Evolutionary conservation across 2,329 filamentous ascomycete species (phyloP).

Genomic region (Pseudovirgaria hyperparasitica): DNA sequence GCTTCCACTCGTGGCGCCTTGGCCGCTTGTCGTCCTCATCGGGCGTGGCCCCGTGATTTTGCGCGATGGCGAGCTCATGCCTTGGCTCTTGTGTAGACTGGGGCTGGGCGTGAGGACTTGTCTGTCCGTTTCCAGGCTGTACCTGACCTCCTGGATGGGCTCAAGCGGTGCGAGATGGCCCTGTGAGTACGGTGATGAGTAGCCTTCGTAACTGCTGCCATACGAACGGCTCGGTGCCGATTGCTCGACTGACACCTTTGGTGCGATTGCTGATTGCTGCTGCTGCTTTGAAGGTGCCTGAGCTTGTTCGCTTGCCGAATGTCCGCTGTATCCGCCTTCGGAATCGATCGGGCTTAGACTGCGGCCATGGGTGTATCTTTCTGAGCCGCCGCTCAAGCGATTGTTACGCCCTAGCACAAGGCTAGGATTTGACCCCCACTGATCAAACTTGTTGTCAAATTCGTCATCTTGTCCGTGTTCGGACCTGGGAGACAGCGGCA

Average conservation of each 20-base stretch:
- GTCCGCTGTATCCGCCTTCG: slow-evolving; percentile 24
- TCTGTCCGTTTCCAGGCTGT: slow-evolving; percentile 35
- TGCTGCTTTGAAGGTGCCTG: slow-evolving; percentile 32
- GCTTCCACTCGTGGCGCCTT: slow-evolving; percentile 34
- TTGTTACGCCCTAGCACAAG: slow-evolving; percentile 24
- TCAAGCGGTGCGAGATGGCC: slow-evolving; percentile 28
- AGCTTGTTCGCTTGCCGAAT: slow-evolving; percentile 25
- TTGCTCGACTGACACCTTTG: too few species aligned
- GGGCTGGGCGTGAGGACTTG: slow-evolving; percentile 14
- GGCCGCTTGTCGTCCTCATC: slow-evolving; percentile 28
- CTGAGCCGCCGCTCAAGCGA: slow-evolving; percentile 21
- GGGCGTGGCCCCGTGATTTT: slow-evolving; percentile 37
- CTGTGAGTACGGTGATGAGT: too few species aligned
- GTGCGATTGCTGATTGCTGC: too few species aligned
- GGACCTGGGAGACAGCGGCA: slow-evolving; percentile 10
- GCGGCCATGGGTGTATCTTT: too few species aligned
- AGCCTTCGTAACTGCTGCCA: too few species aligned
- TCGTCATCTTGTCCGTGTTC: too few species aligned
- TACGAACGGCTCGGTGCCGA: slow-evolving; percentile 3
- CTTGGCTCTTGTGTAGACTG: slow-evolving; percentile 12
- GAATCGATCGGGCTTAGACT: slow-evolving; percentile 25
- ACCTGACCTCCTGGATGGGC: slow-evolving; percentile 39
- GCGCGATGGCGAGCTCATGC: slow-evolving; percentile 20
- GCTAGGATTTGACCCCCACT: slow-evolving; percentile 35
- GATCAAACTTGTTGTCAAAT: slow-evolving; percentile 30